These are phyloP conservation scores for Cicer bijugum DNA, from an alignment of 306 rosid species.

Conservation along the genomic window DNA sequence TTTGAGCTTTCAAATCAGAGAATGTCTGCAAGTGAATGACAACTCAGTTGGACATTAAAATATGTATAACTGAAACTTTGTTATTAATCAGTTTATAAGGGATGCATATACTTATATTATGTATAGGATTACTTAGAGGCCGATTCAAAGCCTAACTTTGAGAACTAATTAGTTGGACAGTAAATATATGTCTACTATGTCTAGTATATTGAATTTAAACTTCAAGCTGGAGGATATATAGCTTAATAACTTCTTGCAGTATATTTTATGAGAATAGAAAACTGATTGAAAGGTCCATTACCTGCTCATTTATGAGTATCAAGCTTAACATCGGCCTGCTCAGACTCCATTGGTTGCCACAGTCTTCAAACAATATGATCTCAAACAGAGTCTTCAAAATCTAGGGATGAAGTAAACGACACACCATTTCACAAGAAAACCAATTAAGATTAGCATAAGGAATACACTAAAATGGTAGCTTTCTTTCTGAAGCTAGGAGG, in stretches of 20 bases:
- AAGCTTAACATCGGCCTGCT: conserved; percentile 97
- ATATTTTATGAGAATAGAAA: conserved; percentile 10
- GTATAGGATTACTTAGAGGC: neutral
- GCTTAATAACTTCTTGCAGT: conserved; percentile 10
- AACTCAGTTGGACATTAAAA: conserved; percentile 34
- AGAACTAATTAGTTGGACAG: conserved; percentile 28
- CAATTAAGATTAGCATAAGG: conserved; percentile 14
- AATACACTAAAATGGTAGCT: conserved; percentile 23
- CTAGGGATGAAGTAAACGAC: conserved; percentile 52
- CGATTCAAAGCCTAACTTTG: neutral
- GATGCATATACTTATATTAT: conserved; percentile 1
- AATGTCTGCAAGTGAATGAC: conserved; percentile 51
- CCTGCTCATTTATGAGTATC: conserved; percentile 93
- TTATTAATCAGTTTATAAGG: conserved; percentile 6
- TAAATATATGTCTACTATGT: conserved; percentile 10
- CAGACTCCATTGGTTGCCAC: conserved; percentile 94
- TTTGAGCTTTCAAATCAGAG: conserved; percentile 58
- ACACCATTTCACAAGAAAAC: conserved; percentile 27
- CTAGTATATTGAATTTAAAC: conserved; percentile 27
- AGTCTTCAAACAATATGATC: conserved; percentile 87
- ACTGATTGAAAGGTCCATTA: conserved; percentile 36
- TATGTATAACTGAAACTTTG: neutral
- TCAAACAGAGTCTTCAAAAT: conserved; percentile 90
- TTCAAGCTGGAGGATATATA: conserved; percentile 26
- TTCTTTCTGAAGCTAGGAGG: conserved; percentile 10